phyloP scores from a whole-genome alignment of 2,329 filamentous ascomycete genomes.

The Colletotrichum theobromicola region DNA sequence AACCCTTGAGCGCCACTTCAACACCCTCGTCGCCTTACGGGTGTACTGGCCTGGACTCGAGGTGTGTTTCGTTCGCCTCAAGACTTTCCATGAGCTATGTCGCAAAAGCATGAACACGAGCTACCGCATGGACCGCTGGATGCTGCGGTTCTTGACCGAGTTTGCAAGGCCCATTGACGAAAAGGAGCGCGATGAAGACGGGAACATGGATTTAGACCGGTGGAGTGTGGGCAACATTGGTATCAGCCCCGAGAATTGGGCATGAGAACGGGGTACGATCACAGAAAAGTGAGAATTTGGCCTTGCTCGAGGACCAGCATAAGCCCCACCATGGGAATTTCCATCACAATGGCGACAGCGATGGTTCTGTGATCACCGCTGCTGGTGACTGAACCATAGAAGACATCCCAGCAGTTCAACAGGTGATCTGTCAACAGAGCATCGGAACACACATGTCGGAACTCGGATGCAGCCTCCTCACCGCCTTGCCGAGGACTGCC shows the following conservation, averaged over 20 bases:
- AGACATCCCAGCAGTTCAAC: not conserved
- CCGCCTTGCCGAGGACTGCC: not conserved
- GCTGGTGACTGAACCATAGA: not conserved
- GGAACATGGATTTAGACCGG: constrained; percentile 15
- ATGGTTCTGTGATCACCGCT: not conserved
- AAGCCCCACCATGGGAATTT: not conserved
- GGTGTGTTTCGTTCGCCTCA: constrained; percentile 40
- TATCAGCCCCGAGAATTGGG: constrained; percentile 24
- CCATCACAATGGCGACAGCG: not conserved
- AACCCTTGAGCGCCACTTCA: constrained; percentile 48
- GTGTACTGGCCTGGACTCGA: constrained; percentile 46
- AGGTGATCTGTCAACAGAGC: not conserved
- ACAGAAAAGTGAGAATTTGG: too few species aligned
- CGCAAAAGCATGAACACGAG: constrained; percentile 37
- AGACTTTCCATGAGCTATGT: constrained; percentile 47
- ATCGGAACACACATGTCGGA: not conserved
- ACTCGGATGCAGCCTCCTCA: not conserved
- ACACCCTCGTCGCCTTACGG: constrained; percentile 44
- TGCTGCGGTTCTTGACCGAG: constrained; percentile 41
- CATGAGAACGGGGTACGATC: not conserved
- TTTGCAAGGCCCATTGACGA: constrained; percentile 35
- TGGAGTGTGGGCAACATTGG: constrained; percentile 25
- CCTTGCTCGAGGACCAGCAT: too few species aligned
- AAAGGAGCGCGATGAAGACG: constrained; percentile 27
- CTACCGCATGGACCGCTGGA: constrained; percentile 47